Evolutionary conservation across 2,329 filamentous ascomycete genomes (phyloP).

Genomic region (Aureobasidium subglaciale): DNA sequence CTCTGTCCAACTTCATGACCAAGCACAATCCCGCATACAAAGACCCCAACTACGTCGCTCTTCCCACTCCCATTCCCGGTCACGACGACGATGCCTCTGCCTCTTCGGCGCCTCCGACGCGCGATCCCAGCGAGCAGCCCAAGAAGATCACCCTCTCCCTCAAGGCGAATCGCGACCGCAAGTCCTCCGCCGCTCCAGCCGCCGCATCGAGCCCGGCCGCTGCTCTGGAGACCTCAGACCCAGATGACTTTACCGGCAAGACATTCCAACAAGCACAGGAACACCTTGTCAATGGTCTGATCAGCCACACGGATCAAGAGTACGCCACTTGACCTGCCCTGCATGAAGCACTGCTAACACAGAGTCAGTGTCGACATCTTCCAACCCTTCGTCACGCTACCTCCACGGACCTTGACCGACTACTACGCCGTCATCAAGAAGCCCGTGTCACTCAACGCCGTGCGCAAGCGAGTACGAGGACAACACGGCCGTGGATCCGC

Average conservation of each 20-base stretch:
- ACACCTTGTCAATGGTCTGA: constrained; percentile 69
- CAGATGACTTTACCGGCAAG: constrained; percentile 58
- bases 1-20: constrained; percentile 80
- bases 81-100: constrained; percentile 26
- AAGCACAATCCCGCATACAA: constrained; percentile 79
- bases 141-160: constrained; percentile 19
- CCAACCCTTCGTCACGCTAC: constrained; percentile 70
- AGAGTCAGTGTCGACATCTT: constrained; percentile 58
- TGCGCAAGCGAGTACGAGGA: constrained; percentile 71
- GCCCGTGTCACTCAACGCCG: constrained; percentile 68
- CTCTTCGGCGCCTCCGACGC: background rate
- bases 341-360: constrained; percentile 14
- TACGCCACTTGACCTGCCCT: constrained; percentile 33
- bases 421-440: constrained; percentile 81
- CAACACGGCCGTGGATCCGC: constrained; percentile 60
- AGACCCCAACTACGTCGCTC: constrained; percentile 58
- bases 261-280: constrained; percentile 81
- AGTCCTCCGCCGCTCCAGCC: constrained; percentile 10
- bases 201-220: background rate
- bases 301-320: constrained; percentile 60
- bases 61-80: constrained; percentile 66
- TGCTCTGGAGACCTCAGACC: background rate
- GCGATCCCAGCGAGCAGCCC: constrained; percentile 20
- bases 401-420: constrained; percentile 67
- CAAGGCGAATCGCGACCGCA: constrained; percentile 11